phyloP scores from a whole-genome alignment of 805 yeast species.

The Wickerhamiella kurtzmanii region DNA sequence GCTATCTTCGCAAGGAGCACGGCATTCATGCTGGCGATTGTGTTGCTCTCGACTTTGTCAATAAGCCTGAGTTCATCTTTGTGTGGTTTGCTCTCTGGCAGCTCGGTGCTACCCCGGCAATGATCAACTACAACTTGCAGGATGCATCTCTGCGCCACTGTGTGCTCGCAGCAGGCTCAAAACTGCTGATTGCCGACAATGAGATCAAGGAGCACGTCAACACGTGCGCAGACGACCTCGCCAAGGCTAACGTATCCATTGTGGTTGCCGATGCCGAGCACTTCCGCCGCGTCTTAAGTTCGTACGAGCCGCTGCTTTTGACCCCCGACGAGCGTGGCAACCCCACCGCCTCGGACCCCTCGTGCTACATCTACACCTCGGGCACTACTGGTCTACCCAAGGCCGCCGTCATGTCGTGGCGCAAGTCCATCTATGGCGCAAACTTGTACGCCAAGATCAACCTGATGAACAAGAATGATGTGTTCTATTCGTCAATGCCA shows the following conservation, averaged over 20 bases:
- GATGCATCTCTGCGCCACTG: conserved; percentile 73
- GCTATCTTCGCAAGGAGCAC: conserved; percentile 47
- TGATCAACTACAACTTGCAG: conserved; percentile 65
- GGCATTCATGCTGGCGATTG: conserved; percentile 54
- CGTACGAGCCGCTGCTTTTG: conserved; percentile 26
- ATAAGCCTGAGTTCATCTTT: conserved; percentile 68
- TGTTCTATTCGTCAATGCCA: conserved; percentile 86
- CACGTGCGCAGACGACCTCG: conserved; percentile 35
- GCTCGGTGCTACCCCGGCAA: conserved; percentile 79
- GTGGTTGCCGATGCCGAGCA: conserved; percentile 30
- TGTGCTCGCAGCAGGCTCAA: conserved; percentile 49
- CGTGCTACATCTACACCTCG: conserved; percentile 71
- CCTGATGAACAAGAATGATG: conserved; percentile 40
- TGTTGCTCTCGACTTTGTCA: conserved; percentile 64
- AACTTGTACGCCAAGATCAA: conserved; percentile 56
- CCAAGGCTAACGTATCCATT: conserved; percentile 13
- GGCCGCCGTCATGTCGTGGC: conserved; percentile 87
- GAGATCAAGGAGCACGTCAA: conserved; percentile 42
- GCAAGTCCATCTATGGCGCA: conserved; percentile 63
- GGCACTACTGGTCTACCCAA: conserved; percentile 95
- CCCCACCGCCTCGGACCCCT: conserved; percentile 47
- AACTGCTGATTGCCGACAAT: conserved; percentile 61
- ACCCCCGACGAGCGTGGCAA: conserved; percentile 29
- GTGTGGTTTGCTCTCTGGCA: conserved; percentile 84
- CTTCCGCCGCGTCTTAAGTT: conserved; percentile 25